These are phyloP conservation scores for Talaromyces albobiverticillius DNA, from an alignment of 2,329 filamentous ascomycete species.

Conservation along the genomic window DNA sequence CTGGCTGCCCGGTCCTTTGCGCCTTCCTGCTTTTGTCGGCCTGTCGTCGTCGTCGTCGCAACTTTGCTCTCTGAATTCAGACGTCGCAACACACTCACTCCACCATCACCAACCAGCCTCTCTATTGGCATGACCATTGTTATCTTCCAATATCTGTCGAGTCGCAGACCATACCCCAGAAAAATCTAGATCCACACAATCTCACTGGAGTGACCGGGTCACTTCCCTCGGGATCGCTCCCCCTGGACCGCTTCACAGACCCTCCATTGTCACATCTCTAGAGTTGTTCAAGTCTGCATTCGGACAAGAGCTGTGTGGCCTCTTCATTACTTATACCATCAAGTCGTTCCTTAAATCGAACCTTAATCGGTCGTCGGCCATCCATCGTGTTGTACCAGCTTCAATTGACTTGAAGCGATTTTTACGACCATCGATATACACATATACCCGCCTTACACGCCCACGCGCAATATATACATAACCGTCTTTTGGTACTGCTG, in stretches of 20 bases:
- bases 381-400: constrained; percentile 2
- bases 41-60: background rate
- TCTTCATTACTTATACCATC: constrained; percentile 11
- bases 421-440: background rate
- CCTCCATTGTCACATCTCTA: background rate
- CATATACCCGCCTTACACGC: background rate
- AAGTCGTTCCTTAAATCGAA: constrained; percentile 5
- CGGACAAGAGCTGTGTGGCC: background rate
- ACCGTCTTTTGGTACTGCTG: background rate
- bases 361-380: background rate
- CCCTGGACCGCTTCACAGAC: background rate
- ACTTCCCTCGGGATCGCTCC: background rate
- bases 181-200: background rate
- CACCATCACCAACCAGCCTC: background rate
- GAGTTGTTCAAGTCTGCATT: constrained; percentile 7
- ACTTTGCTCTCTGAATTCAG: constrained; percentile 6
- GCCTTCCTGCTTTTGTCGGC: background rate
- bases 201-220: background rate
- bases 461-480: background rate
- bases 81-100: background rate
- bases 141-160: background rate
- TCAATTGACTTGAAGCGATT: constrained; percentile 12
- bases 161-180: background rate
- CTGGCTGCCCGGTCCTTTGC: background rate
- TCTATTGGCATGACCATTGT: background rate